phyloP scores from a whole-genome alignment of 257 asterid genomes.

The Marsdenia floribunda region DNA sequence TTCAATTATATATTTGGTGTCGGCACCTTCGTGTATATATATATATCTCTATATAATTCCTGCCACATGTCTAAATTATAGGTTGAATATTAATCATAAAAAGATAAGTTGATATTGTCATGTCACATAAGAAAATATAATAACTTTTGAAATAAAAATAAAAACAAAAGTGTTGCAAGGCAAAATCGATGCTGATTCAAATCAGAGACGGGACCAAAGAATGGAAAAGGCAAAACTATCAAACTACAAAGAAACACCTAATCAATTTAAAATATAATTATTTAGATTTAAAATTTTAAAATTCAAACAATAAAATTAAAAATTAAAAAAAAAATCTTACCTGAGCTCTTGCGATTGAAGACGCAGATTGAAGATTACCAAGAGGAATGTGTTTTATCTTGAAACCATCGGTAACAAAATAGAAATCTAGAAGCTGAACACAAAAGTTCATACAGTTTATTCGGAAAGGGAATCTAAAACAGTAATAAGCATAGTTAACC shows the following conservation, averaged over 20 bases:
- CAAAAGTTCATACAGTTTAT: neutral
- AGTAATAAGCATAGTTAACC: neutral
- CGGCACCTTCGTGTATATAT: neutral
- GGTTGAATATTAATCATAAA: neutral
- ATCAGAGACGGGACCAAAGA: too few relatives aligned
- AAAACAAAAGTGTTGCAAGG: neutral
- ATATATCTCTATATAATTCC: neutral
- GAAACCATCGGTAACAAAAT: neutral
- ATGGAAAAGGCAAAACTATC: too few relatives aligned
- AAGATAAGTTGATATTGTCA: neutral
- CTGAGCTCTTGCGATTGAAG: too few relatives aligned
- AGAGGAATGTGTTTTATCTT: neutral
- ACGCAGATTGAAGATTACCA: too few relatives aligned
- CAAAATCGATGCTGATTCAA: neutral
- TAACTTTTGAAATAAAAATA: neutral
- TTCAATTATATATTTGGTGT: neutral
- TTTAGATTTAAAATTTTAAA: too few relatives aligned
- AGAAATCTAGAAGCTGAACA: neutral
- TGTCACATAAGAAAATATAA: neutral
- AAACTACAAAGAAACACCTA: too few relatives aligned
- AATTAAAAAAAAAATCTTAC: too few relatives aligned
- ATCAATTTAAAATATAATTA: too few relatives aligned
- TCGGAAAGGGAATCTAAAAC: too few relatives aligned
- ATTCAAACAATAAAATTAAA: too few relatives aligned
- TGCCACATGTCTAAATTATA: neutral